Base-by-base conservation (phyloP, 768 basidiomycete genomes). In the Guyanaporus albipodus region DNA sequence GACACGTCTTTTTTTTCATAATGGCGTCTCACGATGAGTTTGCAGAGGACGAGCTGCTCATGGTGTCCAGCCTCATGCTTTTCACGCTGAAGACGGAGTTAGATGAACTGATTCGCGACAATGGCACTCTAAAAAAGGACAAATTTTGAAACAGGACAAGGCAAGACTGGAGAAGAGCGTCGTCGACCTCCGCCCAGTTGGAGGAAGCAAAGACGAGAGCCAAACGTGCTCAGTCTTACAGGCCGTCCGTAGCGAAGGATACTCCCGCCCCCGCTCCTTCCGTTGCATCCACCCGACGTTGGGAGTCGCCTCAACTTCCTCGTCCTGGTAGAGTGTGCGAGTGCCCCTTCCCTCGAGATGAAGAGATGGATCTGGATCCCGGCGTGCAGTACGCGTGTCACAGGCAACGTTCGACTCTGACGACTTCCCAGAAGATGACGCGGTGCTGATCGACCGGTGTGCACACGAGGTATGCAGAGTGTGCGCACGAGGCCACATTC, bases 381-480 rank as follows among this genome's bases (percentile, higher is more conserved):
- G 38, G 23, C 26, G 17, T 55, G 28, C 26, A 53, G 19, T 43
- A 60, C 29, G 73, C 70, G 8, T 50, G 53, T 21, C 53, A 62
- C 77, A 76, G 55, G 63, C 54, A 2, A 50, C 62, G 21, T 75
- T 68, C 42, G 71, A 77, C 37, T 61, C 63, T 9, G 78, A 80
- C 8, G 58, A 69, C 19, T 65, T 67, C 38, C 67, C 72, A 0
- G 69, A 72, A 35, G 74, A 77, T 38, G 61, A 66, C 28, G 69
- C 71, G 3, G 67, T 74, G n/a, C 57, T 53, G 3, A 61, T 81
- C 28, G 67, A 62, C 5, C 54, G 22, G 2, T 85, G 83, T 46
- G 59, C 57, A 14, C 82, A 85, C 55, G 51, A 58, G 4, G 75
- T 80, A 50, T 85, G 84, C 59, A 72, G 76, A 38, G 66, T 68